These are phyloP conservation scores for Pelargonium australe DNA, from an alignment of 441 rosid species.

Conservation along the genomic window DNA sequence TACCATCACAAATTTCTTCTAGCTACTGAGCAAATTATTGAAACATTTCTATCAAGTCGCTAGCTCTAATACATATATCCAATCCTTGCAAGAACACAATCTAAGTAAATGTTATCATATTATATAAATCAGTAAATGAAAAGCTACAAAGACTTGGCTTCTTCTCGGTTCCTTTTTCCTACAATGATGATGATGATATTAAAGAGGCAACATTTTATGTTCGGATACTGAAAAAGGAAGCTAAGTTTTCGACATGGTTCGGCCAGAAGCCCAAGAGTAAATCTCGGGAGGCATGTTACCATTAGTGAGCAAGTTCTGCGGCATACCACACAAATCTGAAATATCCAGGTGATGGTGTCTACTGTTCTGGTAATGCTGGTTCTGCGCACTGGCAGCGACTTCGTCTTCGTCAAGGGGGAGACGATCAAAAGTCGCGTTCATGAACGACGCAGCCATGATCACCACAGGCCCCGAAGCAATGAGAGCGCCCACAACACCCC, in stretches of 20 bases:
- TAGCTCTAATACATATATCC: no score
- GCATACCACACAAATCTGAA: conserved; percentile 54
- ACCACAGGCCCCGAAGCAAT: conserved; percentile 71
- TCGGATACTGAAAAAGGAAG: neutral
- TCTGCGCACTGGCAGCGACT: conserved; percentile 43
- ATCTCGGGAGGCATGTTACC: conserved; percentile 54
- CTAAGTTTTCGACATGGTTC: conserved; percentile 53
- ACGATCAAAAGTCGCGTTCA: conserved; percentile 65
- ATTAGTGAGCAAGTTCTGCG: conserved; percentile 65
- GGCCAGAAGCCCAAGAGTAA: conserved; percentile 55
- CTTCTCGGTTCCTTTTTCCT: no score
- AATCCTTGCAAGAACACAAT: no score
- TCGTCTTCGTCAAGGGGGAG: conserved; percentile 59
- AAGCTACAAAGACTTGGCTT: no score
- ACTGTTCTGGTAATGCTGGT: conserved; percentile 61
- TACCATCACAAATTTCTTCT: no score
- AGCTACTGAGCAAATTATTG: no score
- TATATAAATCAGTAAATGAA: no score
- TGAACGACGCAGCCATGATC: conserved; percentile 64
- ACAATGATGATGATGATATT: no score
- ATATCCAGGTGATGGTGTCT: conserved; percentile 59
- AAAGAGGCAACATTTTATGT: neutral
- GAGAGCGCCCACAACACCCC: conserved; percentile 57
- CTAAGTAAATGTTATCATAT: no score
- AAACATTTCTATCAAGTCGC: no score